A percentile compares a stretch with the other conserved stretches of the same genome.
Evolutionary conservation across 73 alveolate species (phyloP).

Genomic region (Tetrahymena elliotti): DNA sequence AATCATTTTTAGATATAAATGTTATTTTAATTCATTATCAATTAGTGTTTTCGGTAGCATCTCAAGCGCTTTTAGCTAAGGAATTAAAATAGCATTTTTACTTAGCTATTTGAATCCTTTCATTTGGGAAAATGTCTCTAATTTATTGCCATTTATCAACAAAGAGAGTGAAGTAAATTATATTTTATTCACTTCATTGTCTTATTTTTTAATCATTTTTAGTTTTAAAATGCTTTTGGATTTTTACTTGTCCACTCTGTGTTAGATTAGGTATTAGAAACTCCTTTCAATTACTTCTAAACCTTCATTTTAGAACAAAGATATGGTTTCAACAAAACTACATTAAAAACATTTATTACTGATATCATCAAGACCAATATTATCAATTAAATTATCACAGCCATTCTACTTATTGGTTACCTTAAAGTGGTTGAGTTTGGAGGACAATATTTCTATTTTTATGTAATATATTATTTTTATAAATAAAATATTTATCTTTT

Average conservation of each 20-base stretch:
- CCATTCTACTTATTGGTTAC: conserved; percentile 31
- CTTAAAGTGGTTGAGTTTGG: conserved; percentile 67
- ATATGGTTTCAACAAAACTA: conserved; percentile 59
- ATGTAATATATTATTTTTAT: neutral
- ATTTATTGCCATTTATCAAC: neutral
- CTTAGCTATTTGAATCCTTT: neutral
- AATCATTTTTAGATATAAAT: neutral
- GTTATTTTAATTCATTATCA: neutral
- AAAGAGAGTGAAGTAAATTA: neutral
- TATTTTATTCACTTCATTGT: neutral
- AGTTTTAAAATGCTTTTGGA: neutral
- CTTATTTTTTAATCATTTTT: neutral
- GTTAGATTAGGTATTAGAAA: neutral
- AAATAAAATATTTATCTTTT: too few relatives aligned
- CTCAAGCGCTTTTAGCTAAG: neutral
- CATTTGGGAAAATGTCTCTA: neutral
- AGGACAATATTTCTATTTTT: conserved; percentile 71
- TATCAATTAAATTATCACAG: conserved; percentile 35
- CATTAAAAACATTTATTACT: conserved; percentile 42
- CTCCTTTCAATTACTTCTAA: conserved; percentile 50
- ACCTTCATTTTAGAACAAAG: conserved; percentile 59
- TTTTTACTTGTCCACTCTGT: neutral
- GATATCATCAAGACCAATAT: conserved; percentile 54
- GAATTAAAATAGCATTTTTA: neutral
- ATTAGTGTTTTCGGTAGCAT: neutral